Evolutionary conservation across 257 asterid species (phyloP), one percentile per base, ranked within the genome.

Genomic region (Linderniella brevidens): DNA sequence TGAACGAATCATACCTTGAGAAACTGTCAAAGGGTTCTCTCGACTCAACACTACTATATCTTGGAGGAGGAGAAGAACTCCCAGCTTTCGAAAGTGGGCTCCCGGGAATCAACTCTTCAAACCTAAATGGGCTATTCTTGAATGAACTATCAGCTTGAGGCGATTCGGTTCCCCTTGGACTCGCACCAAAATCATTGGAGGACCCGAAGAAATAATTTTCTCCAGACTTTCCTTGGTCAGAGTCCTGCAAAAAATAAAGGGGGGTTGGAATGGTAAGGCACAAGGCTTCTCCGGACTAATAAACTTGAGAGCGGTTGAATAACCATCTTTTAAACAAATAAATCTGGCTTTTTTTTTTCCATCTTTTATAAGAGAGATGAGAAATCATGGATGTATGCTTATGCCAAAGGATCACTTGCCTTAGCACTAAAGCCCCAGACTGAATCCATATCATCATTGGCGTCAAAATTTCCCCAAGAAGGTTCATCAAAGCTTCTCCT

Each of bases 351-450:
- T 18, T 13, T 39, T 10, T 13, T 11, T 39, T 37, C 8, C 40
- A 37, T 8, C 11, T 13, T 39, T 10, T 9, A 39, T 1, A 39
- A 25, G 32, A 2, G 32, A 25, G 32, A 25, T n/a, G n/a, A 25
- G 32, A 25, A 25, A 25, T 25, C 32, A 25, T 25, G 32, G 32
- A 39, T 10, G 9, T 39, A 39, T 48, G 54, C 40, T 49, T 49
- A 35, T 44, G 48, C 42, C 38, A 38, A 19, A 49, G 50, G 53
- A 51, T 57, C 40, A 53, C 87, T 61, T 67, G 73, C 96, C 93
- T 90, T 90, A 20, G 83, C 58, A 62, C 64, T 67, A 72, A 90
- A 85, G 69, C 96, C 99, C 99, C 99, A 90, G 17, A 85, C 96
- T 17, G 99, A 90, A 68, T 90, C 96, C 40, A 81, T 60, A 66